These are phyloP conservation scores for Prosopis cineraria DNA, from an alignment of 306 rosid genomes.

Conservation along the genomic window DNA sequence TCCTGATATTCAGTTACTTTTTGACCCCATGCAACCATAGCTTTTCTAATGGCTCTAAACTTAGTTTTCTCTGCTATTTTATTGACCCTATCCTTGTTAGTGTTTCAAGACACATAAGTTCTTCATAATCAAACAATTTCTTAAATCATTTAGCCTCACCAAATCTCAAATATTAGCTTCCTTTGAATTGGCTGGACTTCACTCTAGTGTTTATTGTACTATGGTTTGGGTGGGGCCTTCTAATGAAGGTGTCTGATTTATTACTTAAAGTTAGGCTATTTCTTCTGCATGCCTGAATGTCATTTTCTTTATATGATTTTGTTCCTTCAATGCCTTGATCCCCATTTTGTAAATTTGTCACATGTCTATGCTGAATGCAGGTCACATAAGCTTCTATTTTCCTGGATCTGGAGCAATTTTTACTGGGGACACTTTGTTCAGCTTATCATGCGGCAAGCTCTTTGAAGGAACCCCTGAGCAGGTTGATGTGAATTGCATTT, in stretches of 20 bases:
- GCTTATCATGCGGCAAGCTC: constrained; percentile 96
- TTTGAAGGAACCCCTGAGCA: constrained; percentile 92
- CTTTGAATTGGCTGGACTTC: constrained; percentile 26
- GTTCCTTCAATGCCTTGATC: constrained; percentile 2
- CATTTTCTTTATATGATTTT: constrained; percentile 6
- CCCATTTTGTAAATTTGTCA: constrained; percentile 11
- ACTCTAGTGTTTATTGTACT: constrained; percentile 14
- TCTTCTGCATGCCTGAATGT: not conserved
- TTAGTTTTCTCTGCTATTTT: not conserved
- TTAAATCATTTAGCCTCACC: not conserved
- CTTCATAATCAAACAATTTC: not conserved
- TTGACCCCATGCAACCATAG: not conserved
- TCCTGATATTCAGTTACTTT: not conserved
- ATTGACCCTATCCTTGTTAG: constrained; percentile 1
- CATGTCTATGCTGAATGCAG: constrained; percentile 46
- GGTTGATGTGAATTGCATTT: constrained; percentile 52
- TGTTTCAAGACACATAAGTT: constrained; percentile 11
- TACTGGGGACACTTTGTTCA: constrained; percentile 92
- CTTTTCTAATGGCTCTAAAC: not conserved
- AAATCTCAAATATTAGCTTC: not conserved
- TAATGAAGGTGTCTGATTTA: not conserved
- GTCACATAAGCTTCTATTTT: constrained; percentile 91
- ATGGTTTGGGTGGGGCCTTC: constrained; percentile 2
- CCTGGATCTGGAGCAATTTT: constrained; percentile 88
- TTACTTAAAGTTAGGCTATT: constrained; percentile 23